Evolutionary conservation across 768 basidiomycete genomes (phyloP), one percentile per base, ranked within the genome.

Genomic region (Rhodotorula babjevae): DNA sequence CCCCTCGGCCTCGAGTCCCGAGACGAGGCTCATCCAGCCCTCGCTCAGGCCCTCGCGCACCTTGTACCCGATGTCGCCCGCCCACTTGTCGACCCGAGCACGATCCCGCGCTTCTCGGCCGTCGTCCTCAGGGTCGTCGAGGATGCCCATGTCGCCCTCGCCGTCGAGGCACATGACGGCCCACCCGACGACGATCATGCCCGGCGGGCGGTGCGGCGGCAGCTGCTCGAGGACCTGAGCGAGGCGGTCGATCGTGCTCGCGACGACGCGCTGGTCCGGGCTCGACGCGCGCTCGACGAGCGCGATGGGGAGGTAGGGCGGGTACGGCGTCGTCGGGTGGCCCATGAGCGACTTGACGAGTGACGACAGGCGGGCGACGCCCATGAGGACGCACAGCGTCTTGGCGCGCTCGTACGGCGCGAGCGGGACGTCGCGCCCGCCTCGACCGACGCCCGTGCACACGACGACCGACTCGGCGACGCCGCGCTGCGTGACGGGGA

Each of bases 101-200:
- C 31, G 25, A 33, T 76, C 70, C 2, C 42, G 21, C 46, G 59
- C 62, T 40, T 71, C 70, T 11, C 64, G 66, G 5, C 46, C 29
- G 27, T 71, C 64, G 55, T 75, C 73, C 11, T 63, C 62, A 3
- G 50, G 44, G 16, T 68, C 64, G n/a, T 75, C 74, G 21, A 75
- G 61, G 25, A 76, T 61, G 15, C 49, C 52, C 71, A 76, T 67
- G 49, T 76, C 74, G 23, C 74, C 74, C 50, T 59, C 58, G 10
- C 59, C 74, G 11, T 90, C 88, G 58, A 98, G 81, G 52, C 90
- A 88, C 73, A 93, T 80, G 18, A 90, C 89, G 5, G 89, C 85
- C 94, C 94, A 99, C 4, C 96, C 96, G 76, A 99, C 85, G 44
- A 97, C 85, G 80, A 98, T 90, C 90, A 99, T 93, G 16, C 93